These are phyloP conservation scores for Geotrichum armillariae DNA, from an alignment of 1,139 yeast species.

Conservation along the genomic window DNA sequence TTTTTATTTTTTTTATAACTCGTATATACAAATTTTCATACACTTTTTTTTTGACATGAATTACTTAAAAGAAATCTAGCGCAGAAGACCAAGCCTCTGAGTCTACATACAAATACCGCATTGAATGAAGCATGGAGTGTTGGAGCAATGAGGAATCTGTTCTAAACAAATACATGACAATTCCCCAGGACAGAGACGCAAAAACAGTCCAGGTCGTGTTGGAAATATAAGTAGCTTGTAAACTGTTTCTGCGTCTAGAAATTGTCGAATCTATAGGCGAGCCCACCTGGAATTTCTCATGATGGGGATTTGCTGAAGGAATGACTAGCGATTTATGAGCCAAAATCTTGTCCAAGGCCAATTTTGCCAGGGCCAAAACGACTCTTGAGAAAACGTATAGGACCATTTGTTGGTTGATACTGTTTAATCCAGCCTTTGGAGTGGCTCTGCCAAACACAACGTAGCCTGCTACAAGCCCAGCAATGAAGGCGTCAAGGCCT, in stretches of 20 bases:
- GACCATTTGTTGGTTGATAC: slow-evolving; percentile 54
- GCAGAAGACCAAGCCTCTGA: slow-evolving; percentile 40
- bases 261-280: not conserved
- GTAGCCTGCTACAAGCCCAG: slow-evolving; percentile 67
- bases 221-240: slow-evolving; percentile 22
- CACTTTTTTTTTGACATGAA: not conserved
- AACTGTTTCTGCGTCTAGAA: not conserved
- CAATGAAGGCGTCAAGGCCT: slow-evolving; percentile 50
- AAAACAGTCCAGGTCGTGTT: slow-evolving; percentile 59
- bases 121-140: slow-evolving; percentile 64
- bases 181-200: slow-evolving; percentile 74
- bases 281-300: slow-evolving; percentile 5
- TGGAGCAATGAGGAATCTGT: slow-evolving; percentile 65
- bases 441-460: slow-evolving; percentile 60
- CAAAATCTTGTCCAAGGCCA: slow-evolving; percentile 28
- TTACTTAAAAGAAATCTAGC: slow-evolving; percentile 28
- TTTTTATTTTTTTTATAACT: not conserved
- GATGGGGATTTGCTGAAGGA: not conserved
- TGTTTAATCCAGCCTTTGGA: slow-evolving; percentile 33
- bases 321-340: not conserved
- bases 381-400: slow-evolving; percentile 63
- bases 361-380: slow-evolving; percentile 53
- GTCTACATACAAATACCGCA: slow-evolving; percentile 70
- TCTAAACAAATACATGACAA: slow-evolving; percentile 71
- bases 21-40: not conserved